Conservation (phyloP, 1,139 yeast genomes). For the Zygosaccharomyces sapae region DNA sequence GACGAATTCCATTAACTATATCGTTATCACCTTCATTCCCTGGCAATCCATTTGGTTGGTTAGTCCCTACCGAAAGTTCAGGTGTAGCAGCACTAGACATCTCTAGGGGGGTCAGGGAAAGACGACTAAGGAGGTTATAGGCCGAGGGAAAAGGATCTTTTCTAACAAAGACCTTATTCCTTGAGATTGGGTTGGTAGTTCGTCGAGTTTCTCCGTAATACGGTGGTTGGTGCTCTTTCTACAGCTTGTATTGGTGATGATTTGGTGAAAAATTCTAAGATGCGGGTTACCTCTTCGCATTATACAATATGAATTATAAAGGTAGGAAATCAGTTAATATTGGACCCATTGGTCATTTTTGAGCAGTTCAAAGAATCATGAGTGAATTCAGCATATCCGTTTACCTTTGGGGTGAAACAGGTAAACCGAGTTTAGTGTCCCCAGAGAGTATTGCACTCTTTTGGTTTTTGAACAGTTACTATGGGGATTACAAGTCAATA, state of each 20-base stretch:
- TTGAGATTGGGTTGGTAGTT: neutral
- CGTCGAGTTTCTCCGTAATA: neutral
- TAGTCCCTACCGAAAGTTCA: slow-evolving; percentile 13
- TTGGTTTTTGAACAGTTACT: slow-evolving; percentile 24
- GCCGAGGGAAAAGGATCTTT: neutral
- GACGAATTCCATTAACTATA: slow-evolving; percentile 14
- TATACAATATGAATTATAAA: neutral
- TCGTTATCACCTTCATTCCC: slow-evolving; percentile 15
- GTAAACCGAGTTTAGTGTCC: slow-evolving; percentile 27
- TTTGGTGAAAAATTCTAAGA: slow-evolving; percentile 1
- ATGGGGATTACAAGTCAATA: slow-evolving; percentile 4
- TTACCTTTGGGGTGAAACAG: slow-evolving; percentile 32
- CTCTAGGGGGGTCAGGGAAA: neutral
- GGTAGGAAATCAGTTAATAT: neutral
- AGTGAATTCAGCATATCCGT: slow-evolving; percentile 4
- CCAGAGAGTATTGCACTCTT: slow-evolving; percentile 33
- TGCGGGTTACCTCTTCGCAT: slow-evolving; percentile 2
- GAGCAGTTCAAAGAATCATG: neutral
- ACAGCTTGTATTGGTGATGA: neutral
- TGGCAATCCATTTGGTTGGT: slow-evolving; percentile 12
- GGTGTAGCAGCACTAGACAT: slow-evolving; percentile 18
- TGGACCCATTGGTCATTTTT: neutral
- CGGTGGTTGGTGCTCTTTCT: neutral
- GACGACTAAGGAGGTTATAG: neutral
- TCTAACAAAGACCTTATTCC: neutral